phyloP scores from a whole-genome alignment of 345 rosid genomes.

The Adansonia digitata region DNA sequence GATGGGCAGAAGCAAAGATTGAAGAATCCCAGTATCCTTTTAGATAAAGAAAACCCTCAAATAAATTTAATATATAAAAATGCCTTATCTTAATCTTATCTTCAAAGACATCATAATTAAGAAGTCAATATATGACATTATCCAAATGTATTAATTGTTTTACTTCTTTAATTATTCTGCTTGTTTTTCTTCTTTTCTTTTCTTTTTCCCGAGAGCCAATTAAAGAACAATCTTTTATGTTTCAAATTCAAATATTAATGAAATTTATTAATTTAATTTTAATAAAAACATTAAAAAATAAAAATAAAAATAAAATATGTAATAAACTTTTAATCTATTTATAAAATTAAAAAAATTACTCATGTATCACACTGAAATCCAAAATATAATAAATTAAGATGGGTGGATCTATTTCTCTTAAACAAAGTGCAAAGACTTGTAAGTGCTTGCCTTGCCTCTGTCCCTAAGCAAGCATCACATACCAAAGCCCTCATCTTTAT shows the following conservation, averaged over 20 bases:
- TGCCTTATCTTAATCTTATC: no score
- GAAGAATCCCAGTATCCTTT: not conserved
- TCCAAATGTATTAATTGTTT: not conserved
- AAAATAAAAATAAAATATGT: no score
- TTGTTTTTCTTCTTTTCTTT: not conserved
- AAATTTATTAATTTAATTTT: not conserved
- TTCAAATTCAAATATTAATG: not conserved
- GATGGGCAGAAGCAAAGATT: not conserved
- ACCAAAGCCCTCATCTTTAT: not conserved
- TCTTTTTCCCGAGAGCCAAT: not conserved
- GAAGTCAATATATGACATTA: not conserved
- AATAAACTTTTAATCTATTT: no score
- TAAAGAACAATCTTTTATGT: not conserved
- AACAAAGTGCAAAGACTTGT: not conserved
- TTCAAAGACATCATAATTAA: not conserved
- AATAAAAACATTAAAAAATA: no score
- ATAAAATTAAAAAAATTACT: no score
- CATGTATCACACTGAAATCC: no score
- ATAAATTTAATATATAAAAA: no score
- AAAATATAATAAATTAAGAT: not conserved
- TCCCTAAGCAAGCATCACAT: not conserved
- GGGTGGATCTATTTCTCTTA: not conserved
- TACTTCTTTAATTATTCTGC: not conserved
- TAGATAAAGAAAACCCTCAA: not conserved
- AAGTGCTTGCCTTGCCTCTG: not conserved